Base-by-base conservation (phyloP, 371 early-diverging fungal species). In the Mucor circinelloides region DNA sequence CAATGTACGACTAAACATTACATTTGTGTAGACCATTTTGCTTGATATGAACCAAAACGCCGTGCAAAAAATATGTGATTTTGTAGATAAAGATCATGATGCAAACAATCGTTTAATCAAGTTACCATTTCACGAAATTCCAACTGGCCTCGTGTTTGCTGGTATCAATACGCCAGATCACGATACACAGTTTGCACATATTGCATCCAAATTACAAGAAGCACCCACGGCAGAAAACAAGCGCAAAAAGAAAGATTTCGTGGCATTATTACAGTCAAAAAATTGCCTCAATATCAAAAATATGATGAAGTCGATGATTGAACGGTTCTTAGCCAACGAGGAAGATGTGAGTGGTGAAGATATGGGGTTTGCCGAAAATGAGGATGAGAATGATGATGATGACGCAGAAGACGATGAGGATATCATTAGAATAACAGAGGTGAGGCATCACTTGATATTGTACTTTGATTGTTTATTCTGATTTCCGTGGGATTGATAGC, bases 61-160 rank as follows among this genome's bases (percentile, higher is more conserved):
- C 0, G 57, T 82, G 13, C 58, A 78, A 12, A 66, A 77, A 13
- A 84, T 87, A 42, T 72, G 77, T 42, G 61, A 70, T 31, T 87
- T 87, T 76, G 84, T 87, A 15, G 73, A 82, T 8, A 74, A 63
- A 27, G 78, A 84, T n/a, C 77, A 83, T 59, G 70, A 67, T 48
- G 60, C 60, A 6, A 65, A 69, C 48, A 21, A 62, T 50, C 73
- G 77, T 12, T 52, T 73, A 42, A 77, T 73, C 19, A 42, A 60
- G 1, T 58, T 83, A 54, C 88, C 86, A 2, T 78, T 73, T 31
- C 85, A 82, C 62, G 92, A 89, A 67, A 73, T 91, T 17, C 92
- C 92, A 3, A 87, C 92, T 21, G 92, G 81, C 0, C 77, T 90
- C 13, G 83, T 91, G 3, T 89, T 90, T 79, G 86, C 91, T 15